Evolutionary conservation across 495 filamentous ascomycete genomes (phyloP).

Genomic region (Penicillium manginii): DNA sequence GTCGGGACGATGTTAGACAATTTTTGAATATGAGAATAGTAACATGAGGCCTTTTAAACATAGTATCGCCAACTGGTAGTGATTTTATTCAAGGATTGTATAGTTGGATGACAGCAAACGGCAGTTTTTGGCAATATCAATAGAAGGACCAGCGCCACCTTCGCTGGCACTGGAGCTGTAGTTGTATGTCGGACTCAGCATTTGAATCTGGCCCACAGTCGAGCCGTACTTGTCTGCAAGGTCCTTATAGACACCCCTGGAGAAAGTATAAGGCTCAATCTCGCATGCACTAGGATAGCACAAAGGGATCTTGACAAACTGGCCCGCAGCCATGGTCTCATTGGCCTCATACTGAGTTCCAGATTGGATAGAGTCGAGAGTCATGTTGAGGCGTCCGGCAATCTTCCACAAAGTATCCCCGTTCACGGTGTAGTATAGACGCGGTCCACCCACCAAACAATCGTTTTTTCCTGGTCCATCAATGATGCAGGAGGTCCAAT

Average conservation of each 20-base stretch:
- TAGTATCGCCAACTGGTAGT: background rate
- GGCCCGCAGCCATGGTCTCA: background rate
- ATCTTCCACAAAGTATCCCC: conserved; percentile 18
- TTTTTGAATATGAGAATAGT: too few species aligned
- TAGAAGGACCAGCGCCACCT: background rate
- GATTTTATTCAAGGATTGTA: background rate
- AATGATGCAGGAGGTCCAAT: conserved; percentile 16
- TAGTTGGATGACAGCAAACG: background rate
- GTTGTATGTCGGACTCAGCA: conserved; percentile 21
- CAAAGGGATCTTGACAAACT: conserved; percentile 24
- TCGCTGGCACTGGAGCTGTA: conserved; percentile 8
- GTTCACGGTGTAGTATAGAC: conserved; percentile 21
- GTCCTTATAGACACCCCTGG: conserved; percentile 28
- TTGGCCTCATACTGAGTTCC: background rate
- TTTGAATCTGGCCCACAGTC: conserved; percentile 27
- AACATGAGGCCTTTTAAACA: background rate
- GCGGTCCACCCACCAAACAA: conserved; percentile 19
- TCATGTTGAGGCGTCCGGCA: conserved; percentile 17
- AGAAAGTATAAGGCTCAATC: conserved; percentile 16
- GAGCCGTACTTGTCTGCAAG: conserved; percentile 20
- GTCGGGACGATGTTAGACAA: too few species aligned
- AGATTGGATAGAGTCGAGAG: conserved; percentile 5
- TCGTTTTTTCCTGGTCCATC: conserved; percentile 1
- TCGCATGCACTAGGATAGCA: conserved; percentile 21
- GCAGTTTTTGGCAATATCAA: background rate